Conservation (phyloP, 805 yeast genomes). For the Ogataea chonburiensis region DNA sequence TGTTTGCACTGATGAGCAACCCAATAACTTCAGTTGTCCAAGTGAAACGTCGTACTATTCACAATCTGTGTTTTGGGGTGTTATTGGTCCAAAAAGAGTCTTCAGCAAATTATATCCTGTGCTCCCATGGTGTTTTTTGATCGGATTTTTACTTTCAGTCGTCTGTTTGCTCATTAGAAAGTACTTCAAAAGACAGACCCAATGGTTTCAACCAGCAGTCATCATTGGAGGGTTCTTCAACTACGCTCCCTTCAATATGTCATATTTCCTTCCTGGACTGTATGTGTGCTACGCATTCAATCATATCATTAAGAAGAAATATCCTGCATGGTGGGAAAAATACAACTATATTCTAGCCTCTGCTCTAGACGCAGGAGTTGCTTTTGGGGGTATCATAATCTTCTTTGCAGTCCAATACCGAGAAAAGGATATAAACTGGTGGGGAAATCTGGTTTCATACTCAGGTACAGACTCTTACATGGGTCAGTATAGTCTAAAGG, state of each 20-base stretch:
- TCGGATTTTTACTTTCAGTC: slow-evolving; percentile 52
- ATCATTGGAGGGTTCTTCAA: slow-evolving; percentile 59
- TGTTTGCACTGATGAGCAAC: slow-evolving; percentile 44
- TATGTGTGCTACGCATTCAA: slow-evolving; percentile 54
- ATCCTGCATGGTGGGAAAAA: slow-evolving; percentile 73
- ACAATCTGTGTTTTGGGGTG: slow-evolving; percentile 66
- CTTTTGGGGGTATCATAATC: slow-evolving; percentile 57
- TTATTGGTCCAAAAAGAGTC: slow-evolving; percentile 60
- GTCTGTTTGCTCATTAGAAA: slow-evolving; percentile 39
- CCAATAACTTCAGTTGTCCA: slow-evolving; percentile 48
- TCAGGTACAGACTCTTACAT: slow-evolving; percentile 15
- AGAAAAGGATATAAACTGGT: slow-evolving; percentile 48
- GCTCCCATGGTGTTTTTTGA: slow-evolving; percentile 55
- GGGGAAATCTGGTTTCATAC: slow-evolving; percentile 54
- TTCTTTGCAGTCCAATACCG: slow-evolving; percentile 50
- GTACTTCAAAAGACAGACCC: slow-evolving; percentile 34
- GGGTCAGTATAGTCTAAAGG: slow-evolving; percentile 11
- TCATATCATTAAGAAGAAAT: slow-evolving; percentile 48
- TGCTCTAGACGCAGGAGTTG: slow-evolving; percentile 66
- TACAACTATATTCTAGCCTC: slow-evolving; percentile 68
- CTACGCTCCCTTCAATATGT: slow-evolving; percentile 75
- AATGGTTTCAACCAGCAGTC: slow-evolving; percentile 46
- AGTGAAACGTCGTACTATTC: slow-evolving; percentile 43
- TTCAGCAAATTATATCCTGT: slow-evolving; percentile 50
- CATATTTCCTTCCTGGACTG: slow-evolving; percentile 59